phyloP scores from a whole-genome alignment of 768 basidiomycete genomes.

The Lactifluus hygrophoroides region DNA sequence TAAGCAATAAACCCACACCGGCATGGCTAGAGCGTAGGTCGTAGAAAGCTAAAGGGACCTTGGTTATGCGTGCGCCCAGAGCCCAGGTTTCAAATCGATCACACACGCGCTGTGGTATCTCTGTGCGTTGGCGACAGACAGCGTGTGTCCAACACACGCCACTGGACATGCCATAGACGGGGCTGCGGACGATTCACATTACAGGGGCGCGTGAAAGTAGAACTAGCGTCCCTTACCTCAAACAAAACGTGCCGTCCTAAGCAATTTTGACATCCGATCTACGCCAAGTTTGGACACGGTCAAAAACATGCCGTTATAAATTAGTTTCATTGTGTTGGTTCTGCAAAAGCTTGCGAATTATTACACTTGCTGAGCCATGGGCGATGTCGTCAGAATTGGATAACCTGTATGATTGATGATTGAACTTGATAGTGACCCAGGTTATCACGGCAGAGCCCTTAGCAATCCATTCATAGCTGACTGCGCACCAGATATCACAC shows the following conservation, averaged over 20 bases:
- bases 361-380: too few relatives aligned
- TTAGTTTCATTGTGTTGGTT: too few relatives aligned
- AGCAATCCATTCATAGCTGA: too few relatives aligned
- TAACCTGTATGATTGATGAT: neutral
- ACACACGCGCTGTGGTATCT: neutral
- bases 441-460: neutral
- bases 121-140: neutral
- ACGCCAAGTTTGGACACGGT: neutral
- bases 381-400: too few relatives aligned
- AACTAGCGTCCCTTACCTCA: neutral
- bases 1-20: too few relatives aligned
- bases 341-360: too few relatives aligned
- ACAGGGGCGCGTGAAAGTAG: neutral
- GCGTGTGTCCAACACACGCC: neutral
- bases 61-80: neutral
- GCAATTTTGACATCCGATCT: conserved; percentile 4
- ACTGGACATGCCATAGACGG: neutral
- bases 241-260: neutral
- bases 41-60: neutral
- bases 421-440: neutral
- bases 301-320: neutral
- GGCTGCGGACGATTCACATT: neutral
- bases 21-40: neutral
- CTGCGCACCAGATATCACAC: neutral
- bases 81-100: neutral